A percentile compares a stretch with the other conserved stretches of the same genome.
Evolutionary conservation across 2,329 filamentous ascomycete genomes (phyloP).

Genomic region (Plenodomus biglobosus): DNA sequence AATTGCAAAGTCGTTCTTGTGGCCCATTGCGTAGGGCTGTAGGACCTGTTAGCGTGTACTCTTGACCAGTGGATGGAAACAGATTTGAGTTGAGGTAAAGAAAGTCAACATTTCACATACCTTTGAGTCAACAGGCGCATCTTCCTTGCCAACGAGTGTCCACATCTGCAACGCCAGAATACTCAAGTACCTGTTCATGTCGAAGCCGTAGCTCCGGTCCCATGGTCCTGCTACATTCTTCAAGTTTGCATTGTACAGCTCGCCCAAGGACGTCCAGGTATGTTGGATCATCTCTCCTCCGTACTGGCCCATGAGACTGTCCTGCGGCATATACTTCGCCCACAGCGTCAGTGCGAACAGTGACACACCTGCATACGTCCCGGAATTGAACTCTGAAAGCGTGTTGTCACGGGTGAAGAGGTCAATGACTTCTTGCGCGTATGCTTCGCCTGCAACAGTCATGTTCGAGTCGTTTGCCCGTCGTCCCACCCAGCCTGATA

Average conservation of each 20-base stretch:
- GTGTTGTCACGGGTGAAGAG: slow-evolving; percentile 60
- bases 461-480: slow-evolving; percentile 59
- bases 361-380: slow-evolving; percentile 65
- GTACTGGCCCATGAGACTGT: slow-evolving; percentile 57
- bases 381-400: slow-evolving; percentile 64
- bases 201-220: slow-evolving; percentile 65
- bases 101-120: slow-evolving; percentile 15
- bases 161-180: slow-evolving; percentile 62
- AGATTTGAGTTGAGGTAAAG: neutral
- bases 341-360: slow-evolving; percentile 61
- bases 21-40: slow-evolving; percentile 59
- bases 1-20: slow-evolving; percentile 62
- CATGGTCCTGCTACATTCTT: slow-evolving; percentile 65
- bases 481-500: slow-evolving; percentile 61
- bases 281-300: slow-evolving; percentile 55
- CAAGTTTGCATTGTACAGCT: slow-evolving; percentile 61
- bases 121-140: slow-evolving; percentile 39
- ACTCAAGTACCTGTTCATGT: slow-evolving; percentile 64
- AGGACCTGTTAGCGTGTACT: too few species aligned
- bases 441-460: slow-evolving; percentile 58
- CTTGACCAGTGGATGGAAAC: too few species aligned
- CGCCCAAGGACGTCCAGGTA: slow-evolving; percentile 56
- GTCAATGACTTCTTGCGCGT: slow-evolving; percentile 58
- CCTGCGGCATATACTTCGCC: slow-evolving; percentile 59
- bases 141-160: slow-evolving; percentile 56